Evolutionary conservation across 2,329 filamentous ascomycete species (phyloP), one percentile per base, ranked within the genome.

Genomic region (Chrysosphaeria jannelii): DNA sequence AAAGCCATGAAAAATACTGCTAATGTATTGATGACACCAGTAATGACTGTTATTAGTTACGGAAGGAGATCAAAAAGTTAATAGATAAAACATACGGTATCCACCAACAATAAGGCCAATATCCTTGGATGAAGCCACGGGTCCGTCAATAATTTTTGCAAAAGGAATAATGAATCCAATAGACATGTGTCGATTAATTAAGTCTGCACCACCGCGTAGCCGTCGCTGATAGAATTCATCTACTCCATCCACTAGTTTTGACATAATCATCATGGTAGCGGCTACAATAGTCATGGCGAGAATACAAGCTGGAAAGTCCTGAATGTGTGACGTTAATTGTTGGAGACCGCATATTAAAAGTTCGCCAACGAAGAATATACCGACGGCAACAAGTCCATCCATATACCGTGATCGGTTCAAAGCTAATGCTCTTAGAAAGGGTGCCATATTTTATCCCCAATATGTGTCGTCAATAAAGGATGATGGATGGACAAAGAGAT

Each of bases 81-180:
- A 8, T 3, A 7, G 5, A 5, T 5, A 8, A 3, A 4, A 37
- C 45, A 17, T 30, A 56, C 52, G 27, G 25, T 53, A 56, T 14
- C 44, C 46, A 3, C 39, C 41, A 10, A 51, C 41, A 6, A 55
- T 42, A 10, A 44, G 33, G 5, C 43, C 50, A n/a, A 55, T 41
- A 1, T 30, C 35, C 25, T 38, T 36, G 3, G 26, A 30, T 10
- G 36, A 34, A 31, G 10, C 37, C 34, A 6, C 47, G 29, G 8
- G 42, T 31, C 5, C 43, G 29, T 38, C 33, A 19, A 45, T 43
- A 9, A 56, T 42, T 39, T 48, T 48, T 2, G 54, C 36, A 3
- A 57, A 43, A 0, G 53, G 53, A 3, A 56, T 42, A 0, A 48
- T 46, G 30, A 57, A 57, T 3, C 49, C 53, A 5, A 55, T 34